Evolutionary conservation across 2,329 filamentous ascomycete genomes (phyloP).

Genomic region (Didymella keratinophila): DNA sequence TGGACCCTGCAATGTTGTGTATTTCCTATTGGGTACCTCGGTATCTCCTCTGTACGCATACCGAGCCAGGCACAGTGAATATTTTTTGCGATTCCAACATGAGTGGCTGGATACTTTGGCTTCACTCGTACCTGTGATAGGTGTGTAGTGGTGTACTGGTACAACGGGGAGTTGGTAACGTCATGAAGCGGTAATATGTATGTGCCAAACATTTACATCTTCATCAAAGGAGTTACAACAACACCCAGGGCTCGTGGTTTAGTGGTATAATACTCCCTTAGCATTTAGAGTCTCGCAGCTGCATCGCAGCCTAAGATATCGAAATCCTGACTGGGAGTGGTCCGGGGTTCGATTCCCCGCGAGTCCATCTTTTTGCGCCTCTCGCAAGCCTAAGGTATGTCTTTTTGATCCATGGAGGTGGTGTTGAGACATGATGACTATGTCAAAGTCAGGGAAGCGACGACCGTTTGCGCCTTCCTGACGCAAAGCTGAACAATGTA

Average conservation of each 20-base stretch:
- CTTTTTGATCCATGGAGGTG: background rate
- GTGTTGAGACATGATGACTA: background rate
- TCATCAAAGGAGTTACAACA: background rate
- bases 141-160: too few species aligned
- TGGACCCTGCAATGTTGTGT: too few species aligned
- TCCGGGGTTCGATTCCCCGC: constrained; percentile 21
- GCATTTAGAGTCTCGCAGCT: background rate
- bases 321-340: constrained; percentile 16
- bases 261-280: constrained; percentile 15
- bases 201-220: rapidly evolving
- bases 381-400: background rate
- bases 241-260: constrained; percentile 14
- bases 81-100: too few species aligned
- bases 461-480: background rate
- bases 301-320: background rate
- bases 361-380: background rate
- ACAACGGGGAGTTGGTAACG: background rate
- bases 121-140: too few species aligned
- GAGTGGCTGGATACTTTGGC: too few species aligned
- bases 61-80: too few species aligned
- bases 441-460: background rate
- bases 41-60: too few species aligned
- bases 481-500: background rate
- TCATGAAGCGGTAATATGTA: background rate
- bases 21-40: too few species aligned